Evolutionary conservation across 2,329 filamentous ascomycete species (phyloP), one percentile per base, ranked within the genome.

Genomic region (Aspergillus versicolor): DNA sequence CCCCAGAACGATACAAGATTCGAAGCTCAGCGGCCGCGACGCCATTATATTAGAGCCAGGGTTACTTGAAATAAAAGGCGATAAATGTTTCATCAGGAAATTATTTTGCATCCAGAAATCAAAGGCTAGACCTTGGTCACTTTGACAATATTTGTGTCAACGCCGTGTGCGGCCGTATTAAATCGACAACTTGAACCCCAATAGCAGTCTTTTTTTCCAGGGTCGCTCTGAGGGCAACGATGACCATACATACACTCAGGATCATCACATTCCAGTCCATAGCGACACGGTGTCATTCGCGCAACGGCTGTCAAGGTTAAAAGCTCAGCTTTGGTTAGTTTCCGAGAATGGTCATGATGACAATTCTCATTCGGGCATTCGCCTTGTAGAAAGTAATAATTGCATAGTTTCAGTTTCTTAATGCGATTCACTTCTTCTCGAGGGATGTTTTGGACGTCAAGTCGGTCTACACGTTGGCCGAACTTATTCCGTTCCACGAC

Each of bases 211-310:
- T 81, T 81, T 49, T 74, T 77, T 38, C 81, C 81, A 27, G 78
- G 76, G 57, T 78, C 73, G 34, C 76, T 77, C 59, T 83, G 82
- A 17, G 83, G 83, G 65, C 84, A 88, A 37, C 82, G 79, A 69
- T 88, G 85, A 21, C 85, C 85, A 65, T 86, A 87, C 51, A 87
- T 86, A 71, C 85, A 88, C 57, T 81, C 81, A 2, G 78, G 68
- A 58, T 87, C 84, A 50, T 83, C 76, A 64, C 85, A 88, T 13
- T 77, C 77, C 49, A 79, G 76, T 11, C 83, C 83, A 64, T 82
- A 82, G 56, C 78, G 78, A 66, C 85, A 88, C 22, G 84, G 83
- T 3, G 83, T 84, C 82, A 86, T 85, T 50, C 85, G 81, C 47
- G 84, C 84, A 19, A 87, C 82, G 22, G 83, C 79, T 24, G 79